Conservation (phyloP, 345 rosid species). For the Nasturtium officinale region DNA sequence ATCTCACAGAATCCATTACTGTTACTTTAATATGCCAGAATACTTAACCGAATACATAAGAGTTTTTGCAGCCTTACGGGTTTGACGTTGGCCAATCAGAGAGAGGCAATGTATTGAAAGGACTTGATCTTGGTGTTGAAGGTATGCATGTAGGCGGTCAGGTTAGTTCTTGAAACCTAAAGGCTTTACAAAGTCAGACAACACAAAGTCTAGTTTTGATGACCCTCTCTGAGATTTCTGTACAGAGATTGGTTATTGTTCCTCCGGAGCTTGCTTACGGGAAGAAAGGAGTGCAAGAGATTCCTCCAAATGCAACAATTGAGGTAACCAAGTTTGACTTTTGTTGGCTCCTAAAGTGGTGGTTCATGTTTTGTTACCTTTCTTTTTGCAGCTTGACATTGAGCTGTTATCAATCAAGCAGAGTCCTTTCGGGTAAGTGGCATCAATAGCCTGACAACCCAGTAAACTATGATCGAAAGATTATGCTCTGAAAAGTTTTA, state of each 20-base stretch:
- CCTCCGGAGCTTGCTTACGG: constrained; percentile 97
- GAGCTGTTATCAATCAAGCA: constrained; percentile 86
- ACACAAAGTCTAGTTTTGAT: constrained; percentile 8
- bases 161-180: constrained; percentile 50
- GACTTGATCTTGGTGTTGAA: constrained; percentile 91
- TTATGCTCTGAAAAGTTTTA: constrained; percentile 1
- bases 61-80: constrained; percentile 78
- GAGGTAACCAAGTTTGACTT: constrained; percentile 52
- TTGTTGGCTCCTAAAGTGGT: constrained; percentile 13
- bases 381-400: constrained; percentile 71
- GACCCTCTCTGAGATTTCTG: not conserved
- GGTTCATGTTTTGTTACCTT: constrained; percentile 7
- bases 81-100: constrained; percentile 95
- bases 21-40: not conserved
- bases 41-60: not conserved
- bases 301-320: constrained; percentile 95
- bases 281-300: constrained; percentile 93
- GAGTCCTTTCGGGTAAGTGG: constrained; percentile 82
- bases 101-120: constrained; percentile 81
- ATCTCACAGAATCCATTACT: not conserved
- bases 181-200: not conserved
- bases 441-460: not conserved
- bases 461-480: not conserved
- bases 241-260: constrained; percentile 76
- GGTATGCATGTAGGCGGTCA: constrained; percentile 97